Conservation (phyloP, 768 basidiomycete genomes). For the Auricularia auricula-judae region DNA sequence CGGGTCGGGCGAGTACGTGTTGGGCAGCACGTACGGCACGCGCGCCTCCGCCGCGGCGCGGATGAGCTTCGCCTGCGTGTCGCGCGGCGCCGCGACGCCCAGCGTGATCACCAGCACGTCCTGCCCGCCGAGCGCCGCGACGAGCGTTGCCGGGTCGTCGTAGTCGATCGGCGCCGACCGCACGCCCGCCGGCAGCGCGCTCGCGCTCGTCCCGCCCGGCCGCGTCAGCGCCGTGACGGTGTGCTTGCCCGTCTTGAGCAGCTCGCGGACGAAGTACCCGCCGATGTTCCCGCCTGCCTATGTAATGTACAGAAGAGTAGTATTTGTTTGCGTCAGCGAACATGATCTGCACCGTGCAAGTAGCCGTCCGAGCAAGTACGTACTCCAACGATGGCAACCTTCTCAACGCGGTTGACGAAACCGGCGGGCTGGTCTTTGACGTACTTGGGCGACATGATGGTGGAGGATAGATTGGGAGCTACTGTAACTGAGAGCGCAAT, state of each 20-base stretch:
- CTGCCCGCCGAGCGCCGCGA: neutral
- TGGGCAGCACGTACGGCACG: neutral
- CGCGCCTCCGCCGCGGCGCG: neutral
- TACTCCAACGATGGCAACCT: neutral
- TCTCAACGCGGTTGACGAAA: neutral
- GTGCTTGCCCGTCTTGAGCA: neutral
- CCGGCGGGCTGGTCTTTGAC: no score
- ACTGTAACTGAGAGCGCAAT: no score
- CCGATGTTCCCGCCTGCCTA: neutral
- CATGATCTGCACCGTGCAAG: no score
- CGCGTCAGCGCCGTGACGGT: neutral
- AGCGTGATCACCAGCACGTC: neutral
- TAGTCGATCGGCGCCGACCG: neutral
- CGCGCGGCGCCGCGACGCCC: neutral
- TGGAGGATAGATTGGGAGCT: no score
- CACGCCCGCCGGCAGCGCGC: neutral
- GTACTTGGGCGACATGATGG: no score
- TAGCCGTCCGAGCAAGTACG: no score
- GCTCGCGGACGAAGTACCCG: neutral
- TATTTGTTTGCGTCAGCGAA: no score
- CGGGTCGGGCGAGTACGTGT: neutral
- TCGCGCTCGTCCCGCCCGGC: neutral
- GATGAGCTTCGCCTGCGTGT: neutral
- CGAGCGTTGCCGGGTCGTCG: neutral
- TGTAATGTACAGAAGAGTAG: no score